Conservation (phyloP, 805 yeast species). For the Lachancea cidri region DNA sequence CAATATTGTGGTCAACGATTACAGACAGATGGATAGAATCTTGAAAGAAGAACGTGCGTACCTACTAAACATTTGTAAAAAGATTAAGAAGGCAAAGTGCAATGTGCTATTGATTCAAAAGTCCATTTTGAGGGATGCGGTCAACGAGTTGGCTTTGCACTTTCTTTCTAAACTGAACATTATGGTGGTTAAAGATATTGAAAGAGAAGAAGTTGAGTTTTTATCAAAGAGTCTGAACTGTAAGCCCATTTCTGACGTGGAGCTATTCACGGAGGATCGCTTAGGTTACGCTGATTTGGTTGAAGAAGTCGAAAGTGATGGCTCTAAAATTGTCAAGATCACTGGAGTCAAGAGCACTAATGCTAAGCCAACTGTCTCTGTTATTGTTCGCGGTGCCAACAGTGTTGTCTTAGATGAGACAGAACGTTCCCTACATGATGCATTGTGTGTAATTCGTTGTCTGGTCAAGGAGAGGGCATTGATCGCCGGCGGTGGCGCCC, state of each 20-base stretch:
- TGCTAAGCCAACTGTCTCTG: conserved; percentile 63
- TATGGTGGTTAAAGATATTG: conserved; percentile 91
- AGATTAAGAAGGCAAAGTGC: conserved; percentile 94
- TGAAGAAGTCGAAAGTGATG: conserved; percentile 86
- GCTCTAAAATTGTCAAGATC: conserved; percentile 82
- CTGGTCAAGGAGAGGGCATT: conserved; percentile 81
- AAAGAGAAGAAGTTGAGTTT: conserved; percentile 94
- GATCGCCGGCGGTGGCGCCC: conserved; percentile 99
- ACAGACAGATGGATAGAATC: conserved; percentile 98
- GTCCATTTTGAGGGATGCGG: conserved; percentile 92
- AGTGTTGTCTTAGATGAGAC: conserved; percentile 87
- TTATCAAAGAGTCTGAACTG: conserved; percentile 79
- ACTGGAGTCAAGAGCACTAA: conserved; percentile 60
- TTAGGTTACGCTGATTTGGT: conserved; percentile 88
- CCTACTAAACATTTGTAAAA: conserved; percentile 88
- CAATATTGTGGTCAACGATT: conserved; percentile 94
- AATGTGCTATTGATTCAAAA: conserved; percentile 86
- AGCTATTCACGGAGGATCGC: conserved; percentile 86
- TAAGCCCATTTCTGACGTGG: conserved; percentile 94
- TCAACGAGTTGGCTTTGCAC: conserved; percentile 89
- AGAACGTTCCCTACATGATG: conserved; percentile 96
- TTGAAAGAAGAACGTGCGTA: conserved; percentile 97
- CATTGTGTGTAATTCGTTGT: conserved; percentile 90
- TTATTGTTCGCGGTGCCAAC: conserved; percentile 94
- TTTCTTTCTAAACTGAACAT: conserved; percentile 89